A percentile compares a stretch with the other conserved stretches of the same genome.
Conservation (phyloP, 2,329 filamentous ascomycete genomes). For the Pseudomassariella vexata region DNA sequence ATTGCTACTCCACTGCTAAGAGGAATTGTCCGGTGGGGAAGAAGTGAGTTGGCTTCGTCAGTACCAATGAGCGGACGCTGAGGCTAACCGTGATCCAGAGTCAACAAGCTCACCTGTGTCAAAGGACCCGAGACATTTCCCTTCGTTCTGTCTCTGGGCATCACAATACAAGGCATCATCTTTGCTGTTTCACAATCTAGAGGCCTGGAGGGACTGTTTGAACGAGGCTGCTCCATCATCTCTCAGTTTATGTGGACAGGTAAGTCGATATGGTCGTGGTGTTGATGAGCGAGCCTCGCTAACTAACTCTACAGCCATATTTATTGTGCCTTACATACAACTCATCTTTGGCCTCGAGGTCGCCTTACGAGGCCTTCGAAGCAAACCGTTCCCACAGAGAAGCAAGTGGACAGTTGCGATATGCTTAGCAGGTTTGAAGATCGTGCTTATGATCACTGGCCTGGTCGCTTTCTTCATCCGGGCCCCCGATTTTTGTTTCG, state of each 20-base stretch:
- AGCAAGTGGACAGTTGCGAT: constrained; percentile 55
- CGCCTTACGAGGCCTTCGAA: constrained; percentile 47
- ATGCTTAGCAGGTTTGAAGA: constrained; percentile 45
- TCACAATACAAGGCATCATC: constrained; percentile 50
- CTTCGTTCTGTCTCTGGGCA: constrained; percentile 50
- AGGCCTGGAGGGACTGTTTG: constrained; percentile 46
- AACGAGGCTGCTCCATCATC: constrained; percentile 44
- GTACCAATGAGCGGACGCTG: neutral
- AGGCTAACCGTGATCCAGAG: constrained; percentile 11
- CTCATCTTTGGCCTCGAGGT: constrained; percentile 61
- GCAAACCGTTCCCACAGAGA: constrained; percentile 50
- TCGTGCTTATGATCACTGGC: constrained; percentile 50
- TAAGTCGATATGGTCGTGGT: constrained; percentile 27
- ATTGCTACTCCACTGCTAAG: constrained; percentile 43
- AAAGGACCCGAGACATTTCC: constrained; percentile 45
- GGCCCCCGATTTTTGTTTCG: constrained; percentile 58
- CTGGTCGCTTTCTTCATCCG: constrained; percentile 50
- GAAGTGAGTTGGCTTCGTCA: constrained; percentile 32
- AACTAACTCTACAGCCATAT: constrained; percentile 44
- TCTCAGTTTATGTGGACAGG: constrained; percentile 57
- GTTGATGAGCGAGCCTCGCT: constrained; percentile 14
- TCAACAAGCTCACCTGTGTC: constrained; percentile 34
- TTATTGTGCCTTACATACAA: constrained; percentile 61
- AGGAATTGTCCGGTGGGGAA: constrained; percentile 28
- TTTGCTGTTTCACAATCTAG: constrained; percentile 53